Evolutionary conservation across 495 filamentous ascomycete genomes (phyloP).

Genomic region (Penicillium nucicola): DNA sequence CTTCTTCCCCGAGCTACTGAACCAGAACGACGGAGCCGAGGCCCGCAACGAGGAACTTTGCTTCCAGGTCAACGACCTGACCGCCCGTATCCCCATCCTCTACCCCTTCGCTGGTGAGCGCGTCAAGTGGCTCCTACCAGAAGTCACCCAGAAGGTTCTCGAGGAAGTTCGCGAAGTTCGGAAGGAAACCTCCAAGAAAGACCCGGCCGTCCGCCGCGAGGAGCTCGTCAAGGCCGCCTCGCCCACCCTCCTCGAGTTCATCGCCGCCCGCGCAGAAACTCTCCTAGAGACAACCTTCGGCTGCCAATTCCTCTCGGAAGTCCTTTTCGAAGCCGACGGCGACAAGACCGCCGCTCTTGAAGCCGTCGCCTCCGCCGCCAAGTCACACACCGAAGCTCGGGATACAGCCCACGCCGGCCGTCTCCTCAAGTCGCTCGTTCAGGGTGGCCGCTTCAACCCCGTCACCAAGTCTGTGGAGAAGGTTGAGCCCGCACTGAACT

Average conservation of each 20-base stretch:
- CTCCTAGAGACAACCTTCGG: constrained; percentile 75
- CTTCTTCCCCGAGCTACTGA: constrained; percentile 78
- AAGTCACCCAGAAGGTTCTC: constrained; percentile 60
- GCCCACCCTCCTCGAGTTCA: constrained; percentile 65
- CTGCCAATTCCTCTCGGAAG: constrained; percentile 80
- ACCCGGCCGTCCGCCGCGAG: constrained; percentile 65
- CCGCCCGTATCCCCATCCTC: constrained; percentile 74
- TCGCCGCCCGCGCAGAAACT: constrained; percentile 61
- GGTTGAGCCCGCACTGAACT: constrained; percentile 73
- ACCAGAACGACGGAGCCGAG: constrained; percentile 57
- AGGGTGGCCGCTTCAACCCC: constrained; percentile 79
- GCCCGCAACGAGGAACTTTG: constrained; percentile 58
- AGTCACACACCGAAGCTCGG: constrained; percentile 54
- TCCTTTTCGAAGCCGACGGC: constrained; percentile 70
- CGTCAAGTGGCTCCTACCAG: constrained; percentile 65
- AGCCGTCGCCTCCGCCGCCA: constrained; percentile 68
- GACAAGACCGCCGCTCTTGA: constrained; percentile 67
- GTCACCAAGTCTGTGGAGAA: constrained; percentile 63
- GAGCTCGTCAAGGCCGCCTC: constrained; percentile 64
- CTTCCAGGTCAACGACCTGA: constrained; percentile 60
- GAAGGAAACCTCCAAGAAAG: constrained; percentile 85
- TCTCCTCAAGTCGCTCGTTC: constrained; percentile 84
- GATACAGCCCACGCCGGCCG: constrained; percentile 67
- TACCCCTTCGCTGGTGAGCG: constrained; percentile 75
- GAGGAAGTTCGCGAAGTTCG: constrained; percentile 73